Conservation (phyloP, 768 basidiomycete genomes). For the Russula sp. region DNA sequence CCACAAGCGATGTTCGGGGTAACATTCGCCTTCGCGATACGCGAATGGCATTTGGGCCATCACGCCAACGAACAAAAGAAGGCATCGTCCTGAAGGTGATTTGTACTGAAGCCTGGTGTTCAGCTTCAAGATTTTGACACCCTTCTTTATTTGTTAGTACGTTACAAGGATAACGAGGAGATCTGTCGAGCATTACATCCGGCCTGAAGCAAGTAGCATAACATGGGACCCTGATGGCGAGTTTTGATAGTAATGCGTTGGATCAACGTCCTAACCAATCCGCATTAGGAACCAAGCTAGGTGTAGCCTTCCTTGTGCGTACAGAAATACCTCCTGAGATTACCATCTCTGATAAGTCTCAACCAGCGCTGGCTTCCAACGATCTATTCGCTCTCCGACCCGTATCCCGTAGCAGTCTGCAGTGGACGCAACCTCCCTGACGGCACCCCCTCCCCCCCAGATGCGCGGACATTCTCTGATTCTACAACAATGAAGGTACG, state of each 20-base stretch:
- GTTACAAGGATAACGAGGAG: constrained; percentile 42
- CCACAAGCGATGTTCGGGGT: constrained; percentile 55
- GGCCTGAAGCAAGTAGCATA: constrained; percentile 65
- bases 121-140: constrained; percentile 18
- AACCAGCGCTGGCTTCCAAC: constrained; percentile 62
- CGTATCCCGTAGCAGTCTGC: constrained; percentile 63
- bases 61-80: constrained; percentile 36
- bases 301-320: constrained; percentile 61
- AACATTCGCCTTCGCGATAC: constrained; percentile 61
- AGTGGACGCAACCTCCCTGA: constrained; percentile 52
- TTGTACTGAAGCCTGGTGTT: neutral
- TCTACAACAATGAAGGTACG: constrained; percentile 72
- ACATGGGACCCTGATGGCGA: constrained; percentile 63
- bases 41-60: constrained; percentile 67
- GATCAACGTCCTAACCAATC: neutral
- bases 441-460: constrained; percentile 42
- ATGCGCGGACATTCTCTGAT: constrained; percentile 57
- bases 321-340: neutral
- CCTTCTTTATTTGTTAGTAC: constrained; percentile 32
- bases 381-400: constrained; percentile 61
- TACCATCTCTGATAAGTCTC: neutral
- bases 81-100: constrained; percentile 54
- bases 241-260: constrained; percentile 17
- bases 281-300: constrained; percentile 50
- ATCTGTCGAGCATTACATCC: constrained; percentile 36